Percentiles rank a stretch among this genome's conserved stretches.
phyloP scores from a whole-genome alignment of 164 flowering plant genomes.

The Umbellularia californica region DNA sequence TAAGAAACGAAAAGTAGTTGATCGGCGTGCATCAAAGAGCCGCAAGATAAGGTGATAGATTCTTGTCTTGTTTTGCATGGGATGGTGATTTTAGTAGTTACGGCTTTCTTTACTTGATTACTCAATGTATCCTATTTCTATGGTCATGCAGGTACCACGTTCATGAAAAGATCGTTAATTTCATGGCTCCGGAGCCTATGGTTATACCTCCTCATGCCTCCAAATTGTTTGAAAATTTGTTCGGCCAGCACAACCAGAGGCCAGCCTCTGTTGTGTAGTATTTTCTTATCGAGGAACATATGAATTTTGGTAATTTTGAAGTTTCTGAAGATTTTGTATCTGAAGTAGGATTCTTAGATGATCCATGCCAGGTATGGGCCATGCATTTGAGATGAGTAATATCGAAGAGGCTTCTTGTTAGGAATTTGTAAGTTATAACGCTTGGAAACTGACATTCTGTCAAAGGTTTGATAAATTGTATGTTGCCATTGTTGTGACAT shows the following conservation, averaged over 20 bases:
- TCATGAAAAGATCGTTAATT: constrained; percentile 79
- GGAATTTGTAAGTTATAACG: too few species aligned
- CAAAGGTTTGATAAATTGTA: too few species aligned
- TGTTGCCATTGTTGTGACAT: too few species aligned
- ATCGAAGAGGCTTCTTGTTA: too few species aligned
- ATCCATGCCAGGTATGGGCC: too few species aligned
- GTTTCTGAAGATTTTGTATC: not conserved
- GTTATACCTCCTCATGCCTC: constrained; percentile 68
- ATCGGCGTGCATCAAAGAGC: constrained; percentile 87
- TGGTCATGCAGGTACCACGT: constrained; percentile 58
- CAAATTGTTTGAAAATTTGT: constrained; percentile 65
- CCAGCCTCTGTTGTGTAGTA: constrained; percentile 18
- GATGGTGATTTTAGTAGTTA: not conserved
- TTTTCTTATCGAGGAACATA: not conserved
- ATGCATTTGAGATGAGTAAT: too few species aligned
- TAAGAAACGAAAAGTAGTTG: constrained; percentile 80
- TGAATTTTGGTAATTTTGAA: too few species aligned
- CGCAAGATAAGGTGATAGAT: constrained; percentile 78
- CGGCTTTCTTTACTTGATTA: not conserved
- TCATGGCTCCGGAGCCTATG: constrained; percentile 81
- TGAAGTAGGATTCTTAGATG: not conserved
- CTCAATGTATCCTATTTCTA: too few species aligned
- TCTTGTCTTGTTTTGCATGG: not conserved
- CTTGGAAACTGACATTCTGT: too few species aligned
- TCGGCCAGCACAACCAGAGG: constrained; percentile 46